Base-by-base conservation (phyloP, 2,329 filamentous ascomycete species). In the Coniochaeta hoffmannii region DNA sequence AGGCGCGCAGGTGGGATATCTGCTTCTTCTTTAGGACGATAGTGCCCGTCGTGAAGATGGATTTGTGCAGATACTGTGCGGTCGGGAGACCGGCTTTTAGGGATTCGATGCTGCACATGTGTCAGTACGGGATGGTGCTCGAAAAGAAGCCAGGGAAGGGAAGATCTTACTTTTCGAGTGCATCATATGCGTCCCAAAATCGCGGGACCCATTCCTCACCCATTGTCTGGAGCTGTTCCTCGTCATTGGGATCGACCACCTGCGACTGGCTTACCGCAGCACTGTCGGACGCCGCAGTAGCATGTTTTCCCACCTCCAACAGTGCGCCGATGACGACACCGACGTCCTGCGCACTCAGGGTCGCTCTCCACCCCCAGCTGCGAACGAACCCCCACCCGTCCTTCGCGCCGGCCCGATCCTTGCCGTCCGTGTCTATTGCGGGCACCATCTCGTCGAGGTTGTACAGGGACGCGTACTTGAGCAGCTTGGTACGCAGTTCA, bases 301-400 rank as follows among this genome's bases (percentile, higher is more conserved):
- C 70, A 54, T 77, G 76, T 65, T 81, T 89, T 28, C 94, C 93
- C 28, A 97, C 91, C 73, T 99, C 94, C 1, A 99, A 81, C 50
- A 99, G 87, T 15, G 93, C 91, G 53, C 91, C 91, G 19, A 97
- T 82, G 30, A 97, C 86, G 15, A 96, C 89, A n/a, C 90, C 90
- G 0, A 97, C 90, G 68, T 99, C 94, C 51, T 93, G 89, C 6
- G 94, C 94, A 59, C 89, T 95, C 26, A 97, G 77, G 52, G 93
- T 97, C 1, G 92, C 93, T 68, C 92, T 88, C 92, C 92, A 99
- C 11, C 94, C 94, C 94, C 94, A 99, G 67, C 90, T 96, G 57
- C 92, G 83, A 17, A 97, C 93, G 66, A 97, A 99, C 0, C 94
- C 93, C 93, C 93, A 97, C 11, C 91, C 92, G 68, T 96, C 91